Evolutionary conservation across 1,284 basidiomycete species (phyloP), one percentile per base, ranked within the genome.

Genomic region (Irpex sp.): DNA sequence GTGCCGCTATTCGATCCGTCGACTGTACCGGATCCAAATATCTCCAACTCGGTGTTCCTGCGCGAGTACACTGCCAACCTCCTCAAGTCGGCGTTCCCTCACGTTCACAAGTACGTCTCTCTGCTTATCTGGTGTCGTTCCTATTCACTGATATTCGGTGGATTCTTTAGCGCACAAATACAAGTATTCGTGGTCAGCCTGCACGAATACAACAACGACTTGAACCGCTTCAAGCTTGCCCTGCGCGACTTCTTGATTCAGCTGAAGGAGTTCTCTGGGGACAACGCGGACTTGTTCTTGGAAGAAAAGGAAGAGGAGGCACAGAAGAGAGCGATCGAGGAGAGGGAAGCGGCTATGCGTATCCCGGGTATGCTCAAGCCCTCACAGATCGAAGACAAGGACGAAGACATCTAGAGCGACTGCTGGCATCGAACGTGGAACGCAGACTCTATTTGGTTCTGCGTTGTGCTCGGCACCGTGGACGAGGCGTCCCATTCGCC

Each of bases 301-400:
- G 97, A 98, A 71, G 97, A 99, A 76, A 97, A 95, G 77, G 96
- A 99, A 74, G 86, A 87, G 4, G 96, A 97, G 74, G 80, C 82
- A 61, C 77, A 86, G 67, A 72, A 75, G 65, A 84, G 85, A 75
- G 81, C 86, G 0, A 86, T 88, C 64, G 89, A 87, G 63, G 95
- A 98, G 76, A 88, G 90, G 60, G 86, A 94, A 77, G 84, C 88
- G 37, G 96, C 96, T 18, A 91, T 93, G 81, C 86, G 92, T 67
- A 94, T 99, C 65, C 97, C 96, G n/a, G 97, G 97, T 60, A 94
- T 99, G 92, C 83, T 98, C 73, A 98, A 98, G 77, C 96, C 96
- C 36, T 91, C 90, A 67, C 93, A 96, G 76, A 74, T 97, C 72
- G 93, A 96, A 72, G 94, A 96, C 78, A 89, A 89, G 75, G 91